These are phyloP conservation scores for Periconia sp. DNA, from an alignment of 2,329 filamentous ascomycete species.

Conservation along the genomic window DNA sequence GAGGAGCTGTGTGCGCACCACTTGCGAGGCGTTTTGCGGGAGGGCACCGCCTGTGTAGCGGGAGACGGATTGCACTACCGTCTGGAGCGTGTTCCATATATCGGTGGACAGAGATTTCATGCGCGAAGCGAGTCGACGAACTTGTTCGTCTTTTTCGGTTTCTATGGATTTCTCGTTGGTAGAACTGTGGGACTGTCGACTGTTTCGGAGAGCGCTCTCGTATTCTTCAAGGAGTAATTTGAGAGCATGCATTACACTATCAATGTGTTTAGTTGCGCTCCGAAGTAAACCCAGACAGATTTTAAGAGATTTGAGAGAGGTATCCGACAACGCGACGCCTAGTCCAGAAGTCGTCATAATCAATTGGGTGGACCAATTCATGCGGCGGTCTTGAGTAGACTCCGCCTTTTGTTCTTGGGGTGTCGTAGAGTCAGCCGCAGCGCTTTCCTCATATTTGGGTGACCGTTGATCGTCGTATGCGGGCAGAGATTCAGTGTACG, in stretches of 20 bases:
- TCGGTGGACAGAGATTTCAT: constrained; percentile 63
- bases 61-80: constrained; percentile 81
- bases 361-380: constrained; percentile 76
- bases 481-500: constrained; percentile 73
- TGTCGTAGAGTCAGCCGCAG: too few relatives aligned
- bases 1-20: constrained; percentile 82
- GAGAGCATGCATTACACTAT: constrained; percentile 71
- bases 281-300: constrained; percentile 81
- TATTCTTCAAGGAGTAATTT: constrained; percentile 79
- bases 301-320: constrained; percentile 79
- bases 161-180: constrained; percentile 18
- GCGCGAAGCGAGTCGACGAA: constrained; percentile 71
- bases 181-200: constrained; percentile 21
- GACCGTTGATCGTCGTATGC: constrained; percentile 80
- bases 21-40: constrained; percentile 80
- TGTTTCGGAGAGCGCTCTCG: constrained; percentile 55
- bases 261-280: constrained; percentile 80
- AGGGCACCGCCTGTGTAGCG: constrained; percentile 89
- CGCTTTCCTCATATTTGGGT: constrained; percentile 70
- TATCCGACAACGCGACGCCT: constrained; percentile 86
- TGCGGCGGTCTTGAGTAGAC: constrained; percentile 41
- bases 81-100: constrained; percentile 63
- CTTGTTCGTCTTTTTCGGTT: constrained; percentile 39
- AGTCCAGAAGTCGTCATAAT: constrained; percentile 90
- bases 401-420: constrained; percentile 22